Evolutionary conservation across 768 basidiomycete genomes (phyloP), one percentile per base, ranked within the genome.

Genomic region (Mycena vitilis): DNA sequence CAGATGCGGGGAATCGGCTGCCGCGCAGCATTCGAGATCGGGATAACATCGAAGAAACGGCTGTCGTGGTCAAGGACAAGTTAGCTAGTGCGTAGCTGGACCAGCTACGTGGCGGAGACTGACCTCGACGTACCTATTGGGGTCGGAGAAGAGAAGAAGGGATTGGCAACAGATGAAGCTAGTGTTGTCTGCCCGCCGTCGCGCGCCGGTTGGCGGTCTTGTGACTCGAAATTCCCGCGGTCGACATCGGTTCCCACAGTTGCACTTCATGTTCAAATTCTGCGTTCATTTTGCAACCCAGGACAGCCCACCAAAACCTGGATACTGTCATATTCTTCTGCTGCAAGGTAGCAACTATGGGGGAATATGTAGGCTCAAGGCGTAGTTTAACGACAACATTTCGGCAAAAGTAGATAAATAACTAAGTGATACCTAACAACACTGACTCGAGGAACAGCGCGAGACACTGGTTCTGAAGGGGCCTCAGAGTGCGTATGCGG

Each of bases 21-120:
- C 58, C 68, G 38, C 51, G 59, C 68, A 69, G 68, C 68, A 38
- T 40, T 48, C 62, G 62, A 15, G 63, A 12, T 23, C 68, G 63
- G 57, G 45, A 7, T 42, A 69, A 64, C 68, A 69, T 69, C 15
- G n/a, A 40, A 56, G 20, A n/a, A 63, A 42, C 66, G 54, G 45
- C 15, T 23, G 22, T 40, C 61, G 61, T 69, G 55, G 61, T 69
- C 12, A 52, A 23, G 37, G 45, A 52, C n/a, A n/a, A n/a, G n/a
- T n/a, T n/a, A n/a, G n/a, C n/a, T n/a, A n/a, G 30, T 30, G 42
- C 57, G 37, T 22, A 30, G 20, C 36, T 45, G 18, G 44, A 45
- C 20, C 45, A 45, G 11, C 53, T 25, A 69, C 68, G 68, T 69
- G 63, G 61, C 60, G 61, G 4, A n/a, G 38, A 60, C 65, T 12